These are phyloP conservation scores for Pseudonitzschia multiseries DNA, from an alignment of 108 stramenopile species.

Conservation along the genomic window DNA sequence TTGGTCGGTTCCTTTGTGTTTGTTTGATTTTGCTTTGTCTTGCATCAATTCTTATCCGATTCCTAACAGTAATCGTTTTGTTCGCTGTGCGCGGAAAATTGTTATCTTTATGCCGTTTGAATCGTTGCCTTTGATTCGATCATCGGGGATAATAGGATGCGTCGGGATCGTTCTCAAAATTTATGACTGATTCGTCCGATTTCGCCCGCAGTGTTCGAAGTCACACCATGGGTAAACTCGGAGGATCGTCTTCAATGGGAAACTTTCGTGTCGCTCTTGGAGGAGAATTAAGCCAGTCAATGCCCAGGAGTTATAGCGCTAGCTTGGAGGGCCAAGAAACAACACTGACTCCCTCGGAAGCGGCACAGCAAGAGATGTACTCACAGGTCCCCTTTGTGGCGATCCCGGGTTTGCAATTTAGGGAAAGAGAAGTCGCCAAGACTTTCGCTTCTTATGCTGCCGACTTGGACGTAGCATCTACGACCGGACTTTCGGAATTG, in stretches of 20 bases:
- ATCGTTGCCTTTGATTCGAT: background rate
- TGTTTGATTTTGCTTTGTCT: background rate
- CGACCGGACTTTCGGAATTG: conserved; percentile 18
- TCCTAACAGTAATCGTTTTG: too few relatives aligned
- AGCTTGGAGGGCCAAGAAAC: conserved; percentile 42
- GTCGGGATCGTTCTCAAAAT: background rate
- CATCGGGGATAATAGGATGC: too few relatives aligned
- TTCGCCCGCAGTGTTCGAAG: conserved; percentile 37
- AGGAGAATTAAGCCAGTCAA: conserved; percentile 25
- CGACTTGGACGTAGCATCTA: conserved; percentile 59
- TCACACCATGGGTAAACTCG: conserved; percentile 41
- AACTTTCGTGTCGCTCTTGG: conserved; percentile 41
- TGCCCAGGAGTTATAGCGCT: conserved; percentile 65
- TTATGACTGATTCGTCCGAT: conserved; percentile 21
- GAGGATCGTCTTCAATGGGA: conserved; percentile 45
- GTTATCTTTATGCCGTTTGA: background rate
- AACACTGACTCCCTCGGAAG: conserved; percentile 70
- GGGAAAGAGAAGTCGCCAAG: conserved; percentile 57
- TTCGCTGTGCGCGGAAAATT: too few relatives aligned
- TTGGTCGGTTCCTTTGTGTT: background rate
- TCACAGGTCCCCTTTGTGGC: conserved; percentile 77
- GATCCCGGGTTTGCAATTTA: conserved; percentile 78
- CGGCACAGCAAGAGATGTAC: conserved; percentile 84
- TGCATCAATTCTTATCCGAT: background rate
- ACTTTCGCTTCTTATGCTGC: conserved; percentile 83